Base-by-base conservation (phyloP, 2,329 filamentous ascomycete genomes). In the Fusarium verticillioides region DNA sequence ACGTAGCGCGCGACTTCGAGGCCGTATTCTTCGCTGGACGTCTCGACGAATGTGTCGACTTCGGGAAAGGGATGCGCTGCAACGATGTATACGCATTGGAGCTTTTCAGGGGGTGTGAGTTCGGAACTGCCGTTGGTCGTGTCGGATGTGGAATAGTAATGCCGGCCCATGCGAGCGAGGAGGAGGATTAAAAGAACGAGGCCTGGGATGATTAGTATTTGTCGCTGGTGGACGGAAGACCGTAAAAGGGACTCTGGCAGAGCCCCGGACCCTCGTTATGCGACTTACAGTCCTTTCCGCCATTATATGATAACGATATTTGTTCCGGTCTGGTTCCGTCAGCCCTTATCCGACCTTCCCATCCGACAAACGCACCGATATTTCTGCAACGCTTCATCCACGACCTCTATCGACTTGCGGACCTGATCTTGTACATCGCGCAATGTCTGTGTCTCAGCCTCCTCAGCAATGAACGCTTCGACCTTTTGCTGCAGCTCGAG, bases 251-350 rank as follows among this genome's bases (percentile, higher is more conserved):
- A 10, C 26, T 19, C 36, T 4, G 6, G 18, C 4, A 16, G 12
- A 9, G 30, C 12, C 32, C 19, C 7, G n/a, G 12, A 7, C 5
- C n/a, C 16, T 12, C 9, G 3, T 7, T 4, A 23, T 42, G 15
- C 30, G 23, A 74, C 72, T 47, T 56, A 74, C 72, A 98, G 87
- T 98, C 96, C 83, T 99, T 99, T 69, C 96, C 96, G 79, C 96
- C 96, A 78, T 99, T 99, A 84, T 98, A 99, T 63, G 96, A 97
- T 73, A 98, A 87, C 9, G 95, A 94, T 69, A 98, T 88, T 80
- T 97, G 89, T 66, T 92, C 87, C 70, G 93, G 88, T 66, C 94
- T 96, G 53, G 34, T 50, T n/a, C 23, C 21, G 56, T 73, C 63
- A 78, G 71, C 54, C 42, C 52, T 47, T 26, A 46, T 53, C 49